phyloP scores from a whole-genome alignment of 164 flowering plant genomes.

The Hamamelis virginiana region DNA sequence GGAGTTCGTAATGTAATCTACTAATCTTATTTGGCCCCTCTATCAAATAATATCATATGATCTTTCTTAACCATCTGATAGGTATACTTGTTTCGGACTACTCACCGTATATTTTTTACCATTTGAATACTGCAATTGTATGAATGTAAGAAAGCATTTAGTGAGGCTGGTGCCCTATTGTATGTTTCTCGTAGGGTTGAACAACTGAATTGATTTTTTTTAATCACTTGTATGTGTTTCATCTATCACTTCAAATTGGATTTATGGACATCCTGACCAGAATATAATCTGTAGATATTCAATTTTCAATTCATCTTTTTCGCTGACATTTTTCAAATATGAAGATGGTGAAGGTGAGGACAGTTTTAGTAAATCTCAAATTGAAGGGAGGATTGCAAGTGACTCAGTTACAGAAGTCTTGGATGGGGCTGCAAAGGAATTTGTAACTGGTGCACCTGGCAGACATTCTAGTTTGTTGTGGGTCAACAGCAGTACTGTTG shows the following conservation, averaged over 20 bases:
- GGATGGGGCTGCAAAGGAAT: slow-evolving; percentile 18
- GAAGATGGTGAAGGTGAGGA: slow-evolving; percentile 26
- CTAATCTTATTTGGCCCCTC: background rate
- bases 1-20: background rate
- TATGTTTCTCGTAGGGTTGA: background rate
- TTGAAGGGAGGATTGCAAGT: slow-evolving; percentile 16
- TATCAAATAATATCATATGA: background rate
- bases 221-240: background rate
- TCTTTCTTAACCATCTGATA: background rate
- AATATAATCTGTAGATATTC: background rate
- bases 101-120: background rate
- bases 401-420: slow-evolving; percentile 13
- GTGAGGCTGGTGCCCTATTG: background rate
- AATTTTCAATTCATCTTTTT: background rate
- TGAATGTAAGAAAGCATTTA: background rate
- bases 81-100: background rate
- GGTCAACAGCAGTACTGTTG: slow-evolving; percentile 15
- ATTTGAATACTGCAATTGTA: background rate
- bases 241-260: background rate
- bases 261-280: background rate
- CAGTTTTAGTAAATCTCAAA: slow-evolving; percentile 17
- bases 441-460: slow-evolving; percentile 18
- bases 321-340: slow-evolving; percentile 9
- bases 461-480: slow-evolving; percentile 21
- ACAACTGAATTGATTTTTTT: background rate